Conservation (phyloP, 495 filamentous ascomycete species). For the Penicillium lagena region DNA sequence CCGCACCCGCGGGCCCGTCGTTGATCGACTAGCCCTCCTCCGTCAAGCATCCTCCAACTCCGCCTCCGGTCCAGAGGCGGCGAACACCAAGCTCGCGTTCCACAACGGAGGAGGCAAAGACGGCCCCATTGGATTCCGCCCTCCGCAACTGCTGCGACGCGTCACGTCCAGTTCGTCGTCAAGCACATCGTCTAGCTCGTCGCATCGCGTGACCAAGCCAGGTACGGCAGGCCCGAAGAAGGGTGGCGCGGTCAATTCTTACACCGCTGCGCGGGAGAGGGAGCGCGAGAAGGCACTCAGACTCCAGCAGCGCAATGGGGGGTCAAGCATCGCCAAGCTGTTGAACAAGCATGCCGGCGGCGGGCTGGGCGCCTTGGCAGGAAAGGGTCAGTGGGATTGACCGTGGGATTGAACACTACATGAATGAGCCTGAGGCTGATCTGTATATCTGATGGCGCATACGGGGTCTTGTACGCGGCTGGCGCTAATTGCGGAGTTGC, state of each 20-base stretch:
- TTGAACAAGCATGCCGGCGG: constrained; percentile 30
- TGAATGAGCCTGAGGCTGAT: no score
- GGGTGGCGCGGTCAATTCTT: constrained; percentile 69
- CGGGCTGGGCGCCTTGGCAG: constrained; percentile 26
- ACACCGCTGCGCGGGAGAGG: constrained; percentile 67
- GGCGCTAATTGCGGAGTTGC: neutral
- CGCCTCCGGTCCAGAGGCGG: constrained; percentile 33
- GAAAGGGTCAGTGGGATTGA: constrained; percentile 35
- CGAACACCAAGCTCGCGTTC: constrained; percentile 56
- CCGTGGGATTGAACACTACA: constrained; percentile 28
- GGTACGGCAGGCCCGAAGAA: constrained; percentile 57
- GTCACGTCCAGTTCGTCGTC: constrained; percentile 56
- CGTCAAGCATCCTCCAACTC: constrained; percentile 54
- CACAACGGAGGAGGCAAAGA: constrained; percentile 30
- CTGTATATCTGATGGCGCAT: no score
- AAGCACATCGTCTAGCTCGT: constrained; percentile 19
- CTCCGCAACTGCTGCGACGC: constrained; percentile 71
- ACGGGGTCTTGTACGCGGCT: neutral
- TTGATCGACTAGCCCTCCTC: constrained; percentile 79
- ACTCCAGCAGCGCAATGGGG: constrained; percentile 35
- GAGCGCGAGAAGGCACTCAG: constrained; percentile 57
- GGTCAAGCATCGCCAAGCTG: constrained; percentile 29
- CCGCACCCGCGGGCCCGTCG: constrained; percentile 48
- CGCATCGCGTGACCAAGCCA: constrained; percentile 33
- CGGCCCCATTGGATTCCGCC: constrained; percentile 53